Conservation (phyloP, 139 green algal genomes). For the Micractinium conductrix region DNA sequence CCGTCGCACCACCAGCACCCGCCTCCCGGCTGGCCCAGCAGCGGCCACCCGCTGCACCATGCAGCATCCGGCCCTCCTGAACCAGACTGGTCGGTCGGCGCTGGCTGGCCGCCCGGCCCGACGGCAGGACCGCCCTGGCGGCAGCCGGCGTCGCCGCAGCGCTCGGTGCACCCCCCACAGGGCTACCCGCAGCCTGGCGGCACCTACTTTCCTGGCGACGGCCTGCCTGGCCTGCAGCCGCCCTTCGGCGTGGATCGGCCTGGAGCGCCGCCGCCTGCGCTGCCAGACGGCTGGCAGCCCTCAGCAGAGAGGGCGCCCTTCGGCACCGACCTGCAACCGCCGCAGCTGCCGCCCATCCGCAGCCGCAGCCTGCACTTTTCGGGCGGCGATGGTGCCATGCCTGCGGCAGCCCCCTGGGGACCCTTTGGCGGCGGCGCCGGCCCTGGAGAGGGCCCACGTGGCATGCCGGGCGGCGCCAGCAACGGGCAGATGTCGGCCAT, state of each 20-base stretch:
- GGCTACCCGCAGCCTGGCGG: background rate
- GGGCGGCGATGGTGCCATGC: background rate
- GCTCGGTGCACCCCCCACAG: background rate
- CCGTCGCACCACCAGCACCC: background rate
- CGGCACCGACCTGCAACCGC: conserved; percentile 4
- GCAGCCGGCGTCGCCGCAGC: no score
- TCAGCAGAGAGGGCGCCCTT: background rate
- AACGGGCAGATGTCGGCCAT: background rate
- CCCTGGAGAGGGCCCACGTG: no score
- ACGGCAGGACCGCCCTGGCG: no score
- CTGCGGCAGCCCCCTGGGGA: no score
- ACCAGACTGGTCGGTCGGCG: no score
- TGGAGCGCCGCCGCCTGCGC: background rate
- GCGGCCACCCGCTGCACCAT: background rate
- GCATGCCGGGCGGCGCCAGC: background rate
- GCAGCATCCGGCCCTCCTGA: background rate
- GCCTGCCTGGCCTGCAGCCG: background rate
- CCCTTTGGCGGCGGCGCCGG: no score
- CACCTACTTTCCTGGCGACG: background rate
- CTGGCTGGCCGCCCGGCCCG: no score
- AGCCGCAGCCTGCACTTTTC: background rate
- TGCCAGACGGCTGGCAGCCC: background rate
- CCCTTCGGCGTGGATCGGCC: background rate
- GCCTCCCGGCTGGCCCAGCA: no score
- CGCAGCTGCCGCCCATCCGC: no score